Evolutionary conservation across 2,329 filamentous ascomycete genomes (phyloP).

Genomic region (Aspergillus awamori): DNA sequence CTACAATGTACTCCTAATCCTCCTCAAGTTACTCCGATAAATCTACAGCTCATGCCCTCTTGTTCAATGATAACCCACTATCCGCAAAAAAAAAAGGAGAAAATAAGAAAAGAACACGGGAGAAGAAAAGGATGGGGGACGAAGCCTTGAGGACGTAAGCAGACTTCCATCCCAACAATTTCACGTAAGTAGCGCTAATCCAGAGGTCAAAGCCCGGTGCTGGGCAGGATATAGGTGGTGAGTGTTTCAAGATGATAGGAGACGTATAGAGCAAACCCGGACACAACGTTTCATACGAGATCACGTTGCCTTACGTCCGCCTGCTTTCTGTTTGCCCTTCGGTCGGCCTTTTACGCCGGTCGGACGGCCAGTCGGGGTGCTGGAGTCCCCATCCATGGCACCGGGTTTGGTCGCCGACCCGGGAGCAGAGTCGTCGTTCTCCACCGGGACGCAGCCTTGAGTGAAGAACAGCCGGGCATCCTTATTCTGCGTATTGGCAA

Average conservation of each 20-base stretch:
- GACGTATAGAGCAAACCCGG: neutral
- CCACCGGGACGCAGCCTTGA: conserved; percentile 71
- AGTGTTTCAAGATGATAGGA: conserved; percentile 1
- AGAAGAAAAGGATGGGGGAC: neutral
- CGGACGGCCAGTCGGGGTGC: conserved; percentile 20
- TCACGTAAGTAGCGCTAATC: conserved; percentile 8
- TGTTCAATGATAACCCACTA: neutral
- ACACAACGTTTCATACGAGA: neutral
- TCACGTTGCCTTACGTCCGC: conserved; percentile 8
- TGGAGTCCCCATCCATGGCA: conserved; percentile 27
- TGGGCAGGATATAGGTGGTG: conserved; percentile 2
- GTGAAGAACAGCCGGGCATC: conserved; percentile 86
- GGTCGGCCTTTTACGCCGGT: conserved; percentile 32
- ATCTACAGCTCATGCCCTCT: neutral
- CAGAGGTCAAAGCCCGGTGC: neutral
- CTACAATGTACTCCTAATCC: neutral
- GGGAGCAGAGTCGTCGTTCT: conserved; percentile 32
- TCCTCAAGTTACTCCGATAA: conserved; percentile 2
- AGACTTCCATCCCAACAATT: conserved; percentile 5
- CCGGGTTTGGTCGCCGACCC: conserved; percentile 28
- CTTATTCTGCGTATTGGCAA: conserved; percentile 74
- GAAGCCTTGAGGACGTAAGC: neutral
- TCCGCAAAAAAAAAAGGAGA: neutral
- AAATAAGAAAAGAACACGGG: neutral
- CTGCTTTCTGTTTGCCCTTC: conserved; percentile 38